Percentiles rank a stretch among this genome's conserved stretches.
Evolutionary conservation across 352 stramenopile species (phyloP).

Genomic region (Ophiocytium majus): DNA sequence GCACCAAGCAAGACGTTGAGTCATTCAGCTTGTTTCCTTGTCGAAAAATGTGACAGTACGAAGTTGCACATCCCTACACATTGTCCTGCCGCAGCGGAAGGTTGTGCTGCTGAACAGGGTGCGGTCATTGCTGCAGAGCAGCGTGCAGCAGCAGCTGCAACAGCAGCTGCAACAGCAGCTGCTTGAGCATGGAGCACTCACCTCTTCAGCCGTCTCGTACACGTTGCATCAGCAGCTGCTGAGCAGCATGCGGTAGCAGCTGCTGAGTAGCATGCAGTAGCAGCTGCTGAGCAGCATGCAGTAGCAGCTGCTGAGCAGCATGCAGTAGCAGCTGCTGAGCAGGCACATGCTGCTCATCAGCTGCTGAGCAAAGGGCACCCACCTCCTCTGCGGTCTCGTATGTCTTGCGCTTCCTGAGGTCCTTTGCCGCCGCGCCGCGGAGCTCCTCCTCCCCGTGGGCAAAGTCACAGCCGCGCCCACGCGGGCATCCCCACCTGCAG

Average conservation of each 20-base stretch:
- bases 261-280: constrained; percentile 20
- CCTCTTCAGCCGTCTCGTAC: constrained; percentile 18
- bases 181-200: constrained; percentile 4
- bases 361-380: constrained; percentile 29
- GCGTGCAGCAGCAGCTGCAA: too few relatives aligned
- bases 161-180: too few relatives aligned
- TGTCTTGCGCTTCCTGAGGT: constrained; percentile 39
- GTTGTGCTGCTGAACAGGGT: not conserved
- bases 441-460: constrained; percentile 58
- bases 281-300: too few relatives aligned
- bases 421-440: constrained; percentile 30
- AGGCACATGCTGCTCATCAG: too few relatives aligned
- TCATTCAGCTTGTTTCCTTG: too few relatives aligned
- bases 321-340: not conserved
- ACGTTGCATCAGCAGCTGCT: not conserved
- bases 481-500: constrained; percentile 57
- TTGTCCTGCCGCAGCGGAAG: not conserved
- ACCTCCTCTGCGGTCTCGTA: constrained; percentile 22
- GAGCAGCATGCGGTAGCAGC: too few relatives aligned
- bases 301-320: constrained; percentile 32
- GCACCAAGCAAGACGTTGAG: too few relatives aligned
- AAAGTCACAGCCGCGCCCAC: constrained; percentile 57
- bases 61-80: not conserved
- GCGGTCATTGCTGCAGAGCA: too few relatives aligned
- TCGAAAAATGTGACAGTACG: not conserved